Percentiles rank a stretch among this genome's conserved stretches.
Evolutionary conservation across 73 alveolate genomes (phyloP).

Genomic region (Paramecium caudatum): DNA sequence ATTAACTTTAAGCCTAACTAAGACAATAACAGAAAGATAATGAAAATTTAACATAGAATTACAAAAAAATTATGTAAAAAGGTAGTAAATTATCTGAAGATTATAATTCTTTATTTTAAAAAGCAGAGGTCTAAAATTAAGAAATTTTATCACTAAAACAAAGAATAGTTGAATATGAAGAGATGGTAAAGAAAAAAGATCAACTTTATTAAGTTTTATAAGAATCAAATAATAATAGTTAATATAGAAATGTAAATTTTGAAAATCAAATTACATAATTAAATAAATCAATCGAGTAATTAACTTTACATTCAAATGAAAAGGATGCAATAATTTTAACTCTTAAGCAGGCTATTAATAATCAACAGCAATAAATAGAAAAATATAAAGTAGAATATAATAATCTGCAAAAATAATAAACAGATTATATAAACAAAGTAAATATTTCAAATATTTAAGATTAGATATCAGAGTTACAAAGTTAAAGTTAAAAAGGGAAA

Average conservation of each 20-base stretch:
- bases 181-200: not conserved
- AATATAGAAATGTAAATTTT: not conserved
- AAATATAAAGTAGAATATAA: too few species aligned
- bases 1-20: not conserved
- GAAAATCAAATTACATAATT: not conserved
- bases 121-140: not conserved
- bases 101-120: not conserved
- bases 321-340: too few species aligned
- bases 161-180: not conserved
- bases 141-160: not conserved
- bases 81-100: not conserved
- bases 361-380: too few species aligned
- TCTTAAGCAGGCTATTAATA: too few species aligned
- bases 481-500: slow-evolving; percentile 11
- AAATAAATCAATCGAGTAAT: not conserved
- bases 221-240: not conserved
- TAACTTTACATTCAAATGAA: too few species aligned
- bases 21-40: not conserved
- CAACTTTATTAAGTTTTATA: not conserved
- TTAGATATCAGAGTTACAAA: not conserved
- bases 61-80: not conserved
- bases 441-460: not conserved
- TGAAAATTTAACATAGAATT: not conserved
- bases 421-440: too few species aligned
- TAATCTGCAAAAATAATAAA: too few species aligned